phyloP scores from a whole-genome alignment of 2,329 filamentous ascomycete species.

The Pyricularia pennisetigena region DNA sequence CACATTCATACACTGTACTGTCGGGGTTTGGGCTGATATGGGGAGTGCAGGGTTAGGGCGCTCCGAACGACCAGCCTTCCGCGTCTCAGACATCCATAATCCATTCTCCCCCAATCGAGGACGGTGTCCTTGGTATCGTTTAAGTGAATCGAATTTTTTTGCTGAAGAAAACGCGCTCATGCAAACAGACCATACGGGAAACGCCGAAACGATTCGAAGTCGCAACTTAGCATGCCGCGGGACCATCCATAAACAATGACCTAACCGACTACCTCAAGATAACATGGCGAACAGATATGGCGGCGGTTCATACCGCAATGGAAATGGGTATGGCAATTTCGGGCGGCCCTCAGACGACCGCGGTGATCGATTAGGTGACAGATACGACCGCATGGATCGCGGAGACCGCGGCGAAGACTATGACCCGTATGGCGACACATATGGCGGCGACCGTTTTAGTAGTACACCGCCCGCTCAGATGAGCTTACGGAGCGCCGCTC shows the following conservation, averaged over 20 bases:
- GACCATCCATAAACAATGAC: conserved; percentile 1
- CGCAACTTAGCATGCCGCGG: neutral
- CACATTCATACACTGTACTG: neutral
- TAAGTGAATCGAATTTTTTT: too few relatives aligned
- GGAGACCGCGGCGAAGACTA: conserved; percentile 36
- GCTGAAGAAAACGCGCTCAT: neutral
- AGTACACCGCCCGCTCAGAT: conserved; percentile 15
- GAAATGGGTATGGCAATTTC: conserved; percentile 33
- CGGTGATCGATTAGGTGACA: conserved; percentile 11
- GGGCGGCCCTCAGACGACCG: conserved; percentile 16
- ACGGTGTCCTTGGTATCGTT: neutral
- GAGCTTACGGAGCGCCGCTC: conserved; percentile 8
- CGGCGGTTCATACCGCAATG: conserved; percentile 30
- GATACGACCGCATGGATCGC: conserved; percentile 23
- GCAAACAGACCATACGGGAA: neutral
- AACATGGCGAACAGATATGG: conserved; percentile 44
- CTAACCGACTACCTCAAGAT: neutral
- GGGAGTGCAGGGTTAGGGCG: neutral
- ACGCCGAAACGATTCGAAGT: neutral
- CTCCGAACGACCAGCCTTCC: neutral
- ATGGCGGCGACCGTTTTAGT: conserved; percentile 31
- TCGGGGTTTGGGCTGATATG: neutral
- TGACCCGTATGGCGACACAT: conserved; percentile 37
- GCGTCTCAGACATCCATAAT: neutral
- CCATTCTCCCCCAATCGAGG: neutral